Percentiles rank a stretch among this genome's conserved stretches.
Evolutionary conservation across 2,329 filamentous ascomycete species (phyloP).

Genomic region (Helotiales sp.): DNA sequence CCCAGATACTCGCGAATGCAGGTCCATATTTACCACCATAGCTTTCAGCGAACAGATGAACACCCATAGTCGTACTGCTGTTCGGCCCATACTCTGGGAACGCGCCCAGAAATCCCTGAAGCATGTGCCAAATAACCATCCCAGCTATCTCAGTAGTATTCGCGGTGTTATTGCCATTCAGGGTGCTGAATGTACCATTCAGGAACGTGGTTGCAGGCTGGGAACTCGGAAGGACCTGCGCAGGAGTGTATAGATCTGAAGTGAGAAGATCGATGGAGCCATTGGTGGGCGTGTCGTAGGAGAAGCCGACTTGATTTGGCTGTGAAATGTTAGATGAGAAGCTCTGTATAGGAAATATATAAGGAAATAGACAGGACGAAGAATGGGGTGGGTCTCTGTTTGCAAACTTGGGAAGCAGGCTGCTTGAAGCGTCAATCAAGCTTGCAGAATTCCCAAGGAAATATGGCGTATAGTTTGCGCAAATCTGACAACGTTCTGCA

Average conservation of each 20-base stretch:
- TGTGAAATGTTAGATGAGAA: slow-evolving; percentile 47
- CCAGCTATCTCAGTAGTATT: slow-evolving; percentile 58
- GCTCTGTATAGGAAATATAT: not conserved
- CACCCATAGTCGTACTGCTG: slow-evolving; percentile 57
- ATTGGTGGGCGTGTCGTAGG: slow-evolving; percentile 67
- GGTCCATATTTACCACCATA: slow-evolving; percentile 75
- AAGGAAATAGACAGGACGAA: not conserved
- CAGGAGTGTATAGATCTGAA: slow-evolving; percentile 48
- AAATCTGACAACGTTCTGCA: not conserved
- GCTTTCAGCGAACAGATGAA: slow-evolving; percentile 72
- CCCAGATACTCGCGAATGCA: slow-evolving; percentile 61
- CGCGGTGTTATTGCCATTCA: slow-evolving; percentile 50
- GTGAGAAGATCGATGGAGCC: slow-evolving; percentile 58
- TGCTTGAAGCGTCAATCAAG: not conserved
- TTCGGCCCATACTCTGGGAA: slow-evolving; percentile 62
- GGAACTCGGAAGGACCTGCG: slow-evolving; percentile 41
- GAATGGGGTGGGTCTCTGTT: not conserved
- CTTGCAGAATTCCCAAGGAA: not conserved
- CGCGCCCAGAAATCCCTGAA: slow-evolving; percentile 62
- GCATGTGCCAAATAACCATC: slow-evolving; percentile 62
- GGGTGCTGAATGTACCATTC: slow-evolving; percentile 70
- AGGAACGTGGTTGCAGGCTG: slow-evolving; percentile 47
- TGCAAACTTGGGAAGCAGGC: not conserved
- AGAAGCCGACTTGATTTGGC: slow-evolving; percentile 73
- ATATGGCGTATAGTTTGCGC: not conserved